Evolutionary conservation across 208 protist species (phyloP), one percentile per base, ranked within the genome.

Genomic region (Acanthamoeba castellanii): DNA sequence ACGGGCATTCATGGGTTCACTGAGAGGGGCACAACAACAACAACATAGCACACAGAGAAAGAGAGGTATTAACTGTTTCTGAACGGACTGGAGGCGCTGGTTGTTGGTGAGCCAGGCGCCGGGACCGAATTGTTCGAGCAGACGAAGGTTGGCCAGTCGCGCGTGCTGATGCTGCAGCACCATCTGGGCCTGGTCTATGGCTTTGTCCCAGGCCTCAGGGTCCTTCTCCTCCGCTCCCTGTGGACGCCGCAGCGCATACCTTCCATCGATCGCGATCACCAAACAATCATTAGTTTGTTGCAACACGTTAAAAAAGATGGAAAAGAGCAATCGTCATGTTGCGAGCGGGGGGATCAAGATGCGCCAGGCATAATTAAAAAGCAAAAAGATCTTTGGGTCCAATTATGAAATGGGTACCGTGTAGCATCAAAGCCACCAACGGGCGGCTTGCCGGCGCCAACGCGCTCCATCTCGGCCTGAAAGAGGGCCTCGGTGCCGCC

Each of bases 161-260:
- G 76, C 76, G 76, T 85, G 76, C 45, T 85, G 76, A 22, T 85
- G 76, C 76, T 85, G 76, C 76, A 85, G 76, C 34, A 85, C 76
- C 34, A 85, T 50, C 45, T 85, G 45, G 42, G 76, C 76, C 45
- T 85, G 76, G 9, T 85, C n/a, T 9, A 85, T 57, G 7, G 76
- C 76, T 37, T 85, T 27, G 25, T 57, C 76, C 76, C 76, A 85
- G 14, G 76, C 76, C 42, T 85, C 45, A 37, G 76, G 76, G 20
- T 85, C 45, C 76, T 85, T 85, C 76, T 85, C 76, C 34, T 85
- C 76, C 5, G 4, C 42, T 32, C 76, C 76, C 76, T 85, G 76
- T 14, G 76, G 76, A 32, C 76, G 76, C 42, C n/a, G 13, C 76
- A 85, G 45, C 14, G 76, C 76, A 32, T 85, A 85, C 45, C 76